These are phyloP conservation scores for Avena atlantica DNA, from an alignment of 176 grass and related monocot species.

Conservation along the genomic window DNA sequence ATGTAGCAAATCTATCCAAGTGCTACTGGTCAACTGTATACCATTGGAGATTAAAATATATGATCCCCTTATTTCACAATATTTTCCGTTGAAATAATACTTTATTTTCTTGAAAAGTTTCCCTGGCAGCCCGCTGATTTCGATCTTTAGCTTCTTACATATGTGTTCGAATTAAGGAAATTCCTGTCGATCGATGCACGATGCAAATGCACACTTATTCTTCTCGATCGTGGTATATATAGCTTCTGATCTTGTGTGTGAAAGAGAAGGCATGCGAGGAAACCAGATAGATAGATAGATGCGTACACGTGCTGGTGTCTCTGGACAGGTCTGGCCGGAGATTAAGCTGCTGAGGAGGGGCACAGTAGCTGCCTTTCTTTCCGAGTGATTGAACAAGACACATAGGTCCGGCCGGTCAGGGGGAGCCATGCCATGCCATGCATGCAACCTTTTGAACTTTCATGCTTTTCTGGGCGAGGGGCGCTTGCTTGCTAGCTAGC, in stretches of 20 bases:
- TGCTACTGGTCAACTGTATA: not conserved
- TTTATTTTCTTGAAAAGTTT: not conserved
- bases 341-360: not conserved
- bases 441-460: conserved; percentile 50
- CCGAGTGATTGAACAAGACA: conserved; percentile 59
- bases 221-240: not conserved
- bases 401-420: conserved; percentile 34
- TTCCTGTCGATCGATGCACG: not conserved
- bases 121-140: not conserved
- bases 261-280: not conserved
- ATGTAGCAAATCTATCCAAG: not conserved
- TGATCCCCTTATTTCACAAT: no score
- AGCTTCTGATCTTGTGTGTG: not conserved
- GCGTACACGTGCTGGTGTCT: conserved; percentile 44
- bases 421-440: conserved; percentile 31
- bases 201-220: not conserved
- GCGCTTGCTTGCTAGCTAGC: not conserved
- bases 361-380: conserved; percentile 42
- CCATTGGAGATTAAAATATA: no score
- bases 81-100: no score
- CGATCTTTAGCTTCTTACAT: not conserved
- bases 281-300: not conserved
- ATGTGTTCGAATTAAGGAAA: not conserved
- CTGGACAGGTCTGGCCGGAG: not conserved
- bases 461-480: conserved; percentile 35